Evolutionary conservation across 2,329 filamentous ascomycete genomes (phyloP), one percentile per base, ranked within the genome.

Genomic region (Epichloe festucae): DNA sequence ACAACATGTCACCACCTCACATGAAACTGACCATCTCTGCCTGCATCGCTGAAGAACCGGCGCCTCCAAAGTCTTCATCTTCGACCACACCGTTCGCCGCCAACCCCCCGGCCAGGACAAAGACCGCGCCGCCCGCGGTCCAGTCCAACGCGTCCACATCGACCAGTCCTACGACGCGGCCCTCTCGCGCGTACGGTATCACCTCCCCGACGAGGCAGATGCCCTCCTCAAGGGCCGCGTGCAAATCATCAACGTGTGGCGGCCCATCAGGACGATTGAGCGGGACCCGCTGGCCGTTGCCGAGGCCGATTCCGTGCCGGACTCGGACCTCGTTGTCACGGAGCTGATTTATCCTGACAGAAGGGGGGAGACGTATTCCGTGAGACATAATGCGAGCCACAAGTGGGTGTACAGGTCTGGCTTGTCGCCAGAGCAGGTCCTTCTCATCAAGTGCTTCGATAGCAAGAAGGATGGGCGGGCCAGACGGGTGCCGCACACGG

Each of bases 401-500:
- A 67, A 64, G 58, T 81, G 77, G 77, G 75, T 73, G 59, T 81
- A 77, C 61, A 69, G 75, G 54, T 69, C 68, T 46, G 69, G 67
- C 1, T 72, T 80, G 59, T 69, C 66, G 0, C 76, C 77, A 0
- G 67, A 74, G 3, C 71, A 83, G 65, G 73, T 77, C 3, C 67
- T 78, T 3, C 58, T 83, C 43, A 78, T 83, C 63, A 83, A 82
- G 62, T 81, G 77, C 58, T 82, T 76, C 59, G 80, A 83, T 62
- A 76, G 69, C 27, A 76, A 78, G 68, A 42, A 35, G 23, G 76
- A 79, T 60, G 76, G 75, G 0, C 63, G 73, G 12, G n/a, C 11
- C 10, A 48, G 40, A 8, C 62, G 76, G 4, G 71, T 77, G 35
- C 76, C 77, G n/a, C 78, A 81, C 57, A 71, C 71, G 5, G 74